These are phyloP conservation scores for Kregervanrija pseudodelftensis DNA, from an alignment of 805 yeast species.

Conservation along the genomic window DNA sequence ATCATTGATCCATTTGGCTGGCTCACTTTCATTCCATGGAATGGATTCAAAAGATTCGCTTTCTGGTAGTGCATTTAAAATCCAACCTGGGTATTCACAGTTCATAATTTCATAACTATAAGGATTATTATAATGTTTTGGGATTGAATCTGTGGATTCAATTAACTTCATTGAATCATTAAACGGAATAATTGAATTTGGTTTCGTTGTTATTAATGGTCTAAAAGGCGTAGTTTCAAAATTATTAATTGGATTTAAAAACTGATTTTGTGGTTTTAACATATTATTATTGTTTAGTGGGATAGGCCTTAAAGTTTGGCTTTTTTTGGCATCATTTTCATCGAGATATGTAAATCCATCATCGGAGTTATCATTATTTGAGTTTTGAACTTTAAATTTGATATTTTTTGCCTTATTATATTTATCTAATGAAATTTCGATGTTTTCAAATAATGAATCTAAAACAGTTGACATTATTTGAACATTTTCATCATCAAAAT, in stretches of 20 bases:
- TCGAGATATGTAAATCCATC: conserved; percentile 43
- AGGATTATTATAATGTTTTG: conserved; percentile 71
- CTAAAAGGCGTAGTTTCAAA: conserved; percentile 64
- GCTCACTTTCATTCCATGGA: conserved; percentile 54
- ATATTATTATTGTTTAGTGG: conserved; percentile 11
- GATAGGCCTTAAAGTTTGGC: not conserved
- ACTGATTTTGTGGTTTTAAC: conserved; percentile 62
- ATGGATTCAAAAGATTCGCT: conserved; percentile 38
- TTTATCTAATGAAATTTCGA: conserved; percentile 62
- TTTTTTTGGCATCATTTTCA: conserved; percentile 34
- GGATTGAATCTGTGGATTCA: conserved; percentile 33
- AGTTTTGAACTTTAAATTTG: not conserved
- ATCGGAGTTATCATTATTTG: conserved; percentile 5
- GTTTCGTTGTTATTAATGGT: conserved; percentile 68
- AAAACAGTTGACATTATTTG: conserved; percentile 50
- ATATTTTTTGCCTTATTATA: conserved; percentile 19
- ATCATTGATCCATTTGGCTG: conserved; percentile 58
- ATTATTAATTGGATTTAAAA: conserved; percentile 53
- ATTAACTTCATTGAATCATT: conserved; percentile 42
- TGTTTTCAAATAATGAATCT: conserved; percentile 68
- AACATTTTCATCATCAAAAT: conserved; percentile 47
- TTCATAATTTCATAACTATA: conserved; percentile 66
- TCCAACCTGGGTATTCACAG: conserved; percentile 59
- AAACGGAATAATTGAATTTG: conserved; percentile 54
- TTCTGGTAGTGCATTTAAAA: conserved; percentile 34